A percentile compares a stretch with the other conserved stretches of the same genome.
phyloP scores from a whole-genome alignment of 305 asterid species.

The Solanum hybrid region DNA sequence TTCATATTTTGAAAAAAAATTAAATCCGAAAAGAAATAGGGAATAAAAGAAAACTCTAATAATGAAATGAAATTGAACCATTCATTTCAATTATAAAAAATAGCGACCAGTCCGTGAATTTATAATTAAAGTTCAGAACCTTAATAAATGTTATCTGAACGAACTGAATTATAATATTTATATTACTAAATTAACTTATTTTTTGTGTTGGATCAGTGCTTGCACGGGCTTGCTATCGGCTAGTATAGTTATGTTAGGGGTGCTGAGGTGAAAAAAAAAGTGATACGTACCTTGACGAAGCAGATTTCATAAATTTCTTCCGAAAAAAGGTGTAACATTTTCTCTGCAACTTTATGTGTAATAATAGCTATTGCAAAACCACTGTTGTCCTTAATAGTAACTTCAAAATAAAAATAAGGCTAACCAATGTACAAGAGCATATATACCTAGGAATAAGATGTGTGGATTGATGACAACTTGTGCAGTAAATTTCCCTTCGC shows the following conservation, averaged over 20 bases:
- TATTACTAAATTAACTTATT: background rate
- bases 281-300: background rate
- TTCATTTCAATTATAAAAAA: background rate
- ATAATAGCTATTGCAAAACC: background rate
- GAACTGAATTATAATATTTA: too few relatives aligned
- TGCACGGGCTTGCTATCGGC: background rate
- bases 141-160: background rate
- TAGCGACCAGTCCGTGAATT: background rate
- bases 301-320: background rate
- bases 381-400: background rate
- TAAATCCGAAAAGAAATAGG: background rate
- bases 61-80: background rate
- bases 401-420: background rate
- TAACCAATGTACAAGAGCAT: background rate
- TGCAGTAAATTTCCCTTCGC: background rate
- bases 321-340: background rate
- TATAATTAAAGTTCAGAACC: background rate
- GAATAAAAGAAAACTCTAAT: background rate
- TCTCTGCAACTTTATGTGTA: background rate
- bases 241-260: background rate
- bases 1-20: background rate
- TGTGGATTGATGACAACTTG: background rate
- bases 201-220: background rate
- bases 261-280: too few relatives aligned
- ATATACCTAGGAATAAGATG: background rate